A percentile compares a stretch with the other conserved stretches of the same genome.
phyloP scores from a whole-genome alignment of 1,284 basidiomycete genomes.

The Fomitopsis betulina region DNA sequence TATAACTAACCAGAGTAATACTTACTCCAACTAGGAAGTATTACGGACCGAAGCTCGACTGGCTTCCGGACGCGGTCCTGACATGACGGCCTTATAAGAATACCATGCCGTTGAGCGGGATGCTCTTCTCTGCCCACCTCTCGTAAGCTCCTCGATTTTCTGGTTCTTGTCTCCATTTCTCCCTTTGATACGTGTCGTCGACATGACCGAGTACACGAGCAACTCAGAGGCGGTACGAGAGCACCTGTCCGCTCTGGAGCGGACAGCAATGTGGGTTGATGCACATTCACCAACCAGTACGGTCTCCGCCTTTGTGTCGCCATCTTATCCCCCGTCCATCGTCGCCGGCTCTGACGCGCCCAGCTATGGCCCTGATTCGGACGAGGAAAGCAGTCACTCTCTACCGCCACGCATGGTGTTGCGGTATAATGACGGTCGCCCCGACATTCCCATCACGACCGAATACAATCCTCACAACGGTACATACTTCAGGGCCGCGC shows the following conservation, averaged over 20 bases:
- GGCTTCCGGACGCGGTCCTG: constrained; percentile 8
- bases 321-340: constrained; percentile 53
- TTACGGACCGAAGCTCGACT: constrained; percentile 9
- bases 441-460: constrained; percentile 54
- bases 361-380: constrained; percentile 47
- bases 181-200: constrained; percentile 9
- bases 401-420: constrained; percentile 68
- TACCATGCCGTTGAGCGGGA: constrained; percentile 11
- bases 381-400: constrained; percentile 59
- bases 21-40: constrained; percentile 11
- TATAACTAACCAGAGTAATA: constrained; percentile 14
- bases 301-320: constrained; percentile 43
- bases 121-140: constrained; percentile 1
- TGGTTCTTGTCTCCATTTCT: constrained; percentile 11
- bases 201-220: constrained; percentile 64
- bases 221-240: constrained; percentile 53
- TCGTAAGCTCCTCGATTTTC: background rate
- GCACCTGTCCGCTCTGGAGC: constrained; percentile 50
- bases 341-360: constrained; percentile 41
- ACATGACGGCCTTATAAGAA: constrained; percentile 17
- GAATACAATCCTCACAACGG: constrained; percentile 12
- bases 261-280: constrained; percentile 59
- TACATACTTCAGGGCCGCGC: background rate
- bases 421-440: constrained; percentile 57
- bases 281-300: constrained; percentile 32